Base-by-base conservation (phyloP, 805 yeast genomes). In the Nakazawaea populi region DNA sequence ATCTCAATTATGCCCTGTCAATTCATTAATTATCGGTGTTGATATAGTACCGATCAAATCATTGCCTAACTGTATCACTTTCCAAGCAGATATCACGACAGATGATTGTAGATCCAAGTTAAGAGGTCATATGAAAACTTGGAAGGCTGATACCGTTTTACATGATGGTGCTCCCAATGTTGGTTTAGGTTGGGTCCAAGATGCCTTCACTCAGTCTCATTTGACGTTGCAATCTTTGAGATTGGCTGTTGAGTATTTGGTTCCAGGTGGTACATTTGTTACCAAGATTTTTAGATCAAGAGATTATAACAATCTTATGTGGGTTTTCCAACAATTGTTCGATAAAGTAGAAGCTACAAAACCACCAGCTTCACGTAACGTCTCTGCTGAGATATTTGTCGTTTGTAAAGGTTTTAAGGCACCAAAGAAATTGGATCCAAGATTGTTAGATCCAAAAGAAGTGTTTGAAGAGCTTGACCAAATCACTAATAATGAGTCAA, bases 141-240 rank as follows among this genome's bases (percentile, higher is more conserved):
- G 98, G 97, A 94, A 94, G 62, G 99, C 98, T 1, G 98, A 94
- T 65, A 89, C 96, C 0, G 98, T 94, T 18, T 73, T 94, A 64
- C 99, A 94, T 70, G 99, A 94, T 77, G 99, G 99, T 84, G 99
- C 99, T 31, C 99, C 99, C 32, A 94, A 94, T 64, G 98, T 94
- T 60, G 99, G 99, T 85, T 77, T 94, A 63, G 96, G 96, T n/a
- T 94, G 99, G 99, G 94, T 88, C 24, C 99, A 94, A 69, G 99
- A 94, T 81, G 99, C 99, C 1, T 94, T 89, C 71, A 89, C 98
- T 1, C 99, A 94, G 72, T 89, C 97, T 30, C 98, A 92, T 64
- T 81, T 94, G 59, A 95, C 96, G 32, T 74, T 94, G 58, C 96
- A 91, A 72, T 96, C 98, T 34, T 75, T 94, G 62, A 89, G 85